phyloP scores from a whole-genome alignment of 129 eudicot species.

The Pulicaria dysenterica region DNA sequence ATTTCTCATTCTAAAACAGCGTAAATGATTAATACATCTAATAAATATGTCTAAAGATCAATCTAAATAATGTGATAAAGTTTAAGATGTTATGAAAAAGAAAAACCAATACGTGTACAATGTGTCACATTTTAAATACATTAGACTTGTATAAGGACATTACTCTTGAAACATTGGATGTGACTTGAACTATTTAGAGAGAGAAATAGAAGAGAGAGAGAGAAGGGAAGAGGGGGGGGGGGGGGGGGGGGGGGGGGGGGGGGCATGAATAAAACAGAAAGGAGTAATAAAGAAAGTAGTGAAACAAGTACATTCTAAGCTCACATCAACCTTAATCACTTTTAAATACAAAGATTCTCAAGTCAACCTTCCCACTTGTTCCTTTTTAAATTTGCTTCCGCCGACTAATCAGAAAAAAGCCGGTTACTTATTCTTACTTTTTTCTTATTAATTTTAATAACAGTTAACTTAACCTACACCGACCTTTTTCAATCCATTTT shows the following conservation, averaged over 20 bases:
- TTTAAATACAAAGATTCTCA: background rate
- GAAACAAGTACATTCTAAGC: slow-evolving; percentile 23
- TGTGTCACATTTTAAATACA: too few relatives aligned
- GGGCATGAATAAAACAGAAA: background rate
- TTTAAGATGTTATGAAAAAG: too few relatives aligned
- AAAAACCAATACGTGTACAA: too few relatives aligned
- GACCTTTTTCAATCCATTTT: slow-evolving; percentile 4
- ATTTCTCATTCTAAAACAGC: too few relatives aligned
- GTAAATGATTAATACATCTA: too few relatives aligned
- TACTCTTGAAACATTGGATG: slow-evolving; percentile 11
- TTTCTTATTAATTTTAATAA: background rate
- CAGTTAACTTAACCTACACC: slow-evolving; percentile 22
- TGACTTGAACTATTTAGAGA: background rate
- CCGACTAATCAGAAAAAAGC: slow-evolving; percentile 30
- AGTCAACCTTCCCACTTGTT: slow-evolving; percentile 21
- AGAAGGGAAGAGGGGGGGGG: background rate
- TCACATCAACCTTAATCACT: slow-evolving; percentile 16
- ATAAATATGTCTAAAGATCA: too few relatives aligned
- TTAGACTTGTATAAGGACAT: too few relatives aligned
- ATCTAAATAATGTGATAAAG: too few relatives aligned
- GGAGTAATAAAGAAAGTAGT: too few relatives aligned
- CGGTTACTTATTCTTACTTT: background rate
- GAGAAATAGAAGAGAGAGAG: background rate
- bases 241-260: background rate
- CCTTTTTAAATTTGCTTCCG: slow-evolving; percentile 12